Conservation (phyloP, 257 asterid genomes). For the Eustoma russellianum region DNA sequence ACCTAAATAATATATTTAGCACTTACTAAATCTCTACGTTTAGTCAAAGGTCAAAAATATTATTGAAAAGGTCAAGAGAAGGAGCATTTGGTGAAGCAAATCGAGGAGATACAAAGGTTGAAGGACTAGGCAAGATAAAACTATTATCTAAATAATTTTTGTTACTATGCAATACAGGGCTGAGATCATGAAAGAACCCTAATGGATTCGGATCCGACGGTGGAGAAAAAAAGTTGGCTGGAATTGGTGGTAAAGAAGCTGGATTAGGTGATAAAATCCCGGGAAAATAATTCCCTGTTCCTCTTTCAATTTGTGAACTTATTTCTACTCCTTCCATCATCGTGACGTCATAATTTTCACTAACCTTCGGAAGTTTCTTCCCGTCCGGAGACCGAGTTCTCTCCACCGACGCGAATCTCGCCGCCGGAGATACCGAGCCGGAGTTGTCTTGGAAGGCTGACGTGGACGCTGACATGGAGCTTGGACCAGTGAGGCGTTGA, state of each 20-base stretch:
- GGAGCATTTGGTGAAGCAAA: conserved; percentile 61
- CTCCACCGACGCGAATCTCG: conserved; percentile 72
- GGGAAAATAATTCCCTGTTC: conserved; percentile 36
- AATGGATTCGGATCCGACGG: conserved; percentile 43
- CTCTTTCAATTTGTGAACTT: conserved; percentile 25
- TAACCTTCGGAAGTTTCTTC: conserved; percentile 9
- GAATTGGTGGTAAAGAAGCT: conserved; percentile 61
- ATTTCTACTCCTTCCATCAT: conserved; percentile 30
- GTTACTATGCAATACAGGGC: conserved; percentile 59
- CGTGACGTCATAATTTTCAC: conserved; percentile 11
- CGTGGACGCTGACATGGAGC: conserved; percentile 5
- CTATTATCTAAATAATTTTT: conserved; percentile 30
- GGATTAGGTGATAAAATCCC: conserved; percentile 89
- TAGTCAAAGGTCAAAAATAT: conserved; percentile 44
- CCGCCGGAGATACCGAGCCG: conserved; percentile 75
- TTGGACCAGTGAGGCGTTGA: conserved; percentile 71
- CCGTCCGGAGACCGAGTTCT: conserved; percentile 29
- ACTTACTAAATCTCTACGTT: background rate
- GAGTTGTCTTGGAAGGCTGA: conserved; percentile 20
- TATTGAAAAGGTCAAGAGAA: conserved; percentile 50
- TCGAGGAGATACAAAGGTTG: conserved; percentile 52
- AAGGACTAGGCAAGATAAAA: conserved; percentile 49
- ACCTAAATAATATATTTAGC: background rate
- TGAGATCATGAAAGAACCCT: conserved; percentile 50
- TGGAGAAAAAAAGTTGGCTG: conserved; percentile 58